These are phyloP conservation scores for Verticillium isaacii DNA, from an alignment of 2,329 filamentous ascomycete species.

Conservation along the genomic window DNA sequence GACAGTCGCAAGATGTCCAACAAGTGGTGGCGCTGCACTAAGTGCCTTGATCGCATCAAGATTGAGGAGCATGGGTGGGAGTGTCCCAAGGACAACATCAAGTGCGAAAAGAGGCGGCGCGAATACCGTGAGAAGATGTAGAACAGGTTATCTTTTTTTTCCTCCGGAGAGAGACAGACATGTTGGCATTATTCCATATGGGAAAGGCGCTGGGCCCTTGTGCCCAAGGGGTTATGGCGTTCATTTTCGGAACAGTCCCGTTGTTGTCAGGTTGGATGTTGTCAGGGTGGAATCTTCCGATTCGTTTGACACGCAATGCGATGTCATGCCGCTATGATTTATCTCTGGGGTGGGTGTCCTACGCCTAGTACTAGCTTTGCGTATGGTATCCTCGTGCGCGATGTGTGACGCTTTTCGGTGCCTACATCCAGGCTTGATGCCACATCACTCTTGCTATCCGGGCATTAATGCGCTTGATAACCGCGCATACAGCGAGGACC, in stretches of 20 bases:
- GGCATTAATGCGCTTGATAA: too few relatives aligned
- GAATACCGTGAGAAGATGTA: constrained; percentile 12
- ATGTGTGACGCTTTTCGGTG: neutral
- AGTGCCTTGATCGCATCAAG: constrained; percentile 42
- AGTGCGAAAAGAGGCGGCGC: constrained; percentile 12
- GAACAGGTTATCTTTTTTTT: neutral
- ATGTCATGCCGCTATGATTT: neutral
- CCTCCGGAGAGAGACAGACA: neutral
- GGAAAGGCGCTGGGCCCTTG: neutral
- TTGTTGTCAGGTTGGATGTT: neutral
- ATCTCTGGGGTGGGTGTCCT: neutral
- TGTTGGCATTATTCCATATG: neutral
- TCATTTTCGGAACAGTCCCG: neutral
- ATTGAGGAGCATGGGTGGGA: constrained; percentile 34
- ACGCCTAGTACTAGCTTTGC: neutral
- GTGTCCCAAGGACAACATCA: constrained; percentile 27
- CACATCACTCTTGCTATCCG: too few relatives aligned
- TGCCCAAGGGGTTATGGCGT: neutral
- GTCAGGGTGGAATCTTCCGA: neutral
- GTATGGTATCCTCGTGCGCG: neutral
- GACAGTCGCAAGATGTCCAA: constrained; percentile 30
- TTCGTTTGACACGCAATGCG: neutral
- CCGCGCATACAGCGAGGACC: too few relatives aligned
- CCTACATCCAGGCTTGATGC: neutral
- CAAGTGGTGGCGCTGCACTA: constrained; percentile 50